Percentiles rank a stretch among this genome's conserved stretches.
Evolutionary conservation across 805 yeast species (phyloP).

Genomic region (Wickerhamiella bombiphila): DNA sequence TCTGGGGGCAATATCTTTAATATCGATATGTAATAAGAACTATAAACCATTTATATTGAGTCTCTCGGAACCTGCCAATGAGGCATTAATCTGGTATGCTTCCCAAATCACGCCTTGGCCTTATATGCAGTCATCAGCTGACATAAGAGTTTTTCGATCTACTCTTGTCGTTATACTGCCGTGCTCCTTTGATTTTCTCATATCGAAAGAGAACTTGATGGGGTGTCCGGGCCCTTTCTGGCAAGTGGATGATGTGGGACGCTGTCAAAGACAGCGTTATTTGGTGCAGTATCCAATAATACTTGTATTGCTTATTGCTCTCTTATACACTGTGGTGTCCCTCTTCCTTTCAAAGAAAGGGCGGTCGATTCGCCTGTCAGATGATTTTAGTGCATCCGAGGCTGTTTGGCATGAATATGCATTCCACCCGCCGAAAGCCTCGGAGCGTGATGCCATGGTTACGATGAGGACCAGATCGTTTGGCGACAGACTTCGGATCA

Average conservation of each 20-base stretch:
- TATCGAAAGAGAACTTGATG: no score
- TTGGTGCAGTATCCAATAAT: slow-evolving; percentile 12
- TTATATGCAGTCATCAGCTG: no score
- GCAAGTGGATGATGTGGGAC: slow-evolving; percentile 15
- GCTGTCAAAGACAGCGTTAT: slow-evolving; percentile 16
- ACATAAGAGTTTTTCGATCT: no score
- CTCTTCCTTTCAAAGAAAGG: slow-evolving; percentile 23
- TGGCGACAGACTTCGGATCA: slow-evolving; percentile 14
- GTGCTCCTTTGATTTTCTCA: no score
- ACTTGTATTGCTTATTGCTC: slow-evolving; percentile 2
- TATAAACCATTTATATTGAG: no score
- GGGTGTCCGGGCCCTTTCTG: slow-evolving; percentile 14
- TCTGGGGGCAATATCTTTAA: no score
- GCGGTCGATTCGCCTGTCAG: slow-evolving; percentile 10
- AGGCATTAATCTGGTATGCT: no score
- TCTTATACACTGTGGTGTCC: slow-evolving; percentile 1
- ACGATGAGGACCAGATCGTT: slow-evolving; percentile 12
- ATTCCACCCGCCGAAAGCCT: slow-evolving; percentile 11
- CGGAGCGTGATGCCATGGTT: slow-evolving; percentile 12
- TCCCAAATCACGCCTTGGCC: no score
- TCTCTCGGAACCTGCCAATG: no score
- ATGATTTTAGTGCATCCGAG: slow-evolving; percentile 11
- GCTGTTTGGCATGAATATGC: slow-evolving; percentile 26
- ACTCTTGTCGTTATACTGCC: no score
- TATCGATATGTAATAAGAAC: no score